Percentiles rank a stretch among this genome's conserved stretches.
phyloP scores from a whole-genome alignment of 2,329 filamentous ascomycete genomes.

The Colletotrichum siamense region DNA sequence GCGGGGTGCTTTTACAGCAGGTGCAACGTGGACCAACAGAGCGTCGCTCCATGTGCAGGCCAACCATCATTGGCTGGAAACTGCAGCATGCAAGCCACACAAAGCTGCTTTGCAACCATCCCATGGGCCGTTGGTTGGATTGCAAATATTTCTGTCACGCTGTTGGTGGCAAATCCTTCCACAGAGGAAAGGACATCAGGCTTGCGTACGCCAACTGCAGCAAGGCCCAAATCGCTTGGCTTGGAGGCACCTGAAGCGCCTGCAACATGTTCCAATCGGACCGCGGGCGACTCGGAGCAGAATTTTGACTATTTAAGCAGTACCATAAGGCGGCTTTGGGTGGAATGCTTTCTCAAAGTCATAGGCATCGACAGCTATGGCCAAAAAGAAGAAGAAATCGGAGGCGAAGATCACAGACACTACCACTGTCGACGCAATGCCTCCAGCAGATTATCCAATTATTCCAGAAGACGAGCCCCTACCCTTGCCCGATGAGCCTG shows the following conservation, averaged over 20 bases:
- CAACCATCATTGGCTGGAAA: background rate
- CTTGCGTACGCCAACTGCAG: background rate
- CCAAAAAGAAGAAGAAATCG: background rate
- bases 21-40: background rate
- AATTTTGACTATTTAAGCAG: too few relatives aligned
- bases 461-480: too few relatives aligned
- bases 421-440: background rate
- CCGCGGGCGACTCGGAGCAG: too few relatives aligned
- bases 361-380: background rate
- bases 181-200: background rate
- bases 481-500: too few relatives aligned
- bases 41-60: background rate
- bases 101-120: background rate
- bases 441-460: background rate
- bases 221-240: too few relatives aligned
- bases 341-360: too few relatives aligned
- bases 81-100: background rate
- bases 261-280: too few relatives aligned
- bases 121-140: background rate
- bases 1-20: background rate
- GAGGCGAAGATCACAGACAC: rapidly evolving
- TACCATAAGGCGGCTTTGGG: too few relatives aligned
- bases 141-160: background rate
- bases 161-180: background rate
- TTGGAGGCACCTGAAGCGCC: too few relatives aligned